Evolutionary conservation across 148 eudicot genomes (phyloP).

Genomic region (Persicaria maculosa): DNA sequence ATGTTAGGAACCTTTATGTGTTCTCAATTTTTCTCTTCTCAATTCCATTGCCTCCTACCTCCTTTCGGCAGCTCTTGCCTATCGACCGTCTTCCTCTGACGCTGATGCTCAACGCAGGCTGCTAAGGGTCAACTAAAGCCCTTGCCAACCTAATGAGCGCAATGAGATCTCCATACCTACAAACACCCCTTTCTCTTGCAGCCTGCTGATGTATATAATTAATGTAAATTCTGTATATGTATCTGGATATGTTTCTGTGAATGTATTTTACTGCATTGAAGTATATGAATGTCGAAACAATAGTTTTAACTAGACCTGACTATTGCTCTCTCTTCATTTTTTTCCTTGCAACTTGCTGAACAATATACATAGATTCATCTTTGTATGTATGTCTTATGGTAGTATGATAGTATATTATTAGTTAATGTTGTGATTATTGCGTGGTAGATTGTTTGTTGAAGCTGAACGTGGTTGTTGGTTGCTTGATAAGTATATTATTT

Average conservation of each 20-base stretch:
- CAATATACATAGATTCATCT: not conserved
- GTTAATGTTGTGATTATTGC: not conserved
- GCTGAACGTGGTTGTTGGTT: constrained; percentile 34
- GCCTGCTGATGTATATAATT: not conserved
- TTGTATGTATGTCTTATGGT: not conserved
- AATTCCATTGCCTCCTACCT: too few species aligned
- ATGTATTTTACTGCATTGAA: not conserved
- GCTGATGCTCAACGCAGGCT: too few species aligned
- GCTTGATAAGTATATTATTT: constrained; percentile 61
- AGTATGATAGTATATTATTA: not conserved
- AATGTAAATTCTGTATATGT: not conserved
- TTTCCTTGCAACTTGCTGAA: not conserved
- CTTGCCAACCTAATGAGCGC: too few species aligned
- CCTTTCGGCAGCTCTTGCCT: too few species aligned
- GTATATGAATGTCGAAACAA: not conserved
- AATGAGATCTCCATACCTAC: too few species aligned
- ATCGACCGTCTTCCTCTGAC: too few species aligned
- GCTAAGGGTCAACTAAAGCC: too few species aligned
- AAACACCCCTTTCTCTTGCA: not conserved
- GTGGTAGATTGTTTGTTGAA: not conserved
- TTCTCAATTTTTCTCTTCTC: too few species aligned
- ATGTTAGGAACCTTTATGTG: too few species aligned
- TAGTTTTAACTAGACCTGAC: not conserved
- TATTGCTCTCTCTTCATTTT: not conserved
- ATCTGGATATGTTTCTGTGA: not conserved